These are phyloP conservation scores for Trichophyton equinum DNA, from an alignment of 2,329 filamentous ascomycete genomes.

Conservation along the genomic window DNA sequence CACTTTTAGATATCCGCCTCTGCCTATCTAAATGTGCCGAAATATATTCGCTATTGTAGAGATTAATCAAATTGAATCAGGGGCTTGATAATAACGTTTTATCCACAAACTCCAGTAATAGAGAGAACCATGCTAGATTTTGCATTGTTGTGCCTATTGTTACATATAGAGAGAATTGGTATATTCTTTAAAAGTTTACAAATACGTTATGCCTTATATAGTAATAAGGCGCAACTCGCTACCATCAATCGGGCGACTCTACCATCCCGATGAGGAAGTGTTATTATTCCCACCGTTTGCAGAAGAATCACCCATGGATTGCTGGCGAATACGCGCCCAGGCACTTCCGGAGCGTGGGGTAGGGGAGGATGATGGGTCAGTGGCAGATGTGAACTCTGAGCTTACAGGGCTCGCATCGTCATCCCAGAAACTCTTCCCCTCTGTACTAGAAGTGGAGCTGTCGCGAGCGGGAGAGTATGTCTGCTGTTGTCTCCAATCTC, in stretches of 20 bases:
- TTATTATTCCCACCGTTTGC: not conserved
- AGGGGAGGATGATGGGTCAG: slow-evolving; percentile 3
- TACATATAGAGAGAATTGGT: too few relatives aligned
- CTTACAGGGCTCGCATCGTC: slow-evolving; percentile 25
- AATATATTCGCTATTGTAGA: too few relatives aligned
- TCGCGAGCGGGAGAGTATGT: not conserved
- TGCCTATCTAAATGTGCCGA: too few relatives aligned
- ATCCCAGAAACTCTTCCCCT: slow-evolving; percentile 21
- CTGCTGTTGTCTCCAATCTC: not conserved
- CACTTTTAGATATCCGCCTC: not conserved
- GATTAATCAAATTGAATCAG: too few relatives aligned
- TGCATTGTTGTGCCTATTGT: too few relatives aligned
- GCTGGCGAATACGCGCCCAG: slow-evolving; percentile 27
- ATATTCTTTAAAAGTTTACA: too few relatives aligned
- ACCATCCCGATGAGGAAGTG: slow-evolving; percentile 10
- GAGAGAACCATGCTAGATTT: too few relatives aligned
- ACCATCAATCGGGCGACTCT: not conserved
- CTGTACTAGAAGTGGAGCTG: not conserved
- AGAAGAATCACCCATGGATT: not conserved
- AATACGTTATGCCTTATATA: too few relatives aligned
- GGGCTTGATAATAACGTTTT: too few relatives aligned
- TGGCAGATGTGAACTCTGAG: slow-evolving; percentile 5
- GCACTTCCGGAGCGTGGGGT: slow-evolving; percentile 18
- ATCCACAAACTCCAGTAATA: too few relatives aligned
- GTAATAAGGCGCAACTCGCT: not conserved